phyloP scores from a whole-genome alignment of 257 asterid species.

The Capsicum rhomboideum region DNA sequence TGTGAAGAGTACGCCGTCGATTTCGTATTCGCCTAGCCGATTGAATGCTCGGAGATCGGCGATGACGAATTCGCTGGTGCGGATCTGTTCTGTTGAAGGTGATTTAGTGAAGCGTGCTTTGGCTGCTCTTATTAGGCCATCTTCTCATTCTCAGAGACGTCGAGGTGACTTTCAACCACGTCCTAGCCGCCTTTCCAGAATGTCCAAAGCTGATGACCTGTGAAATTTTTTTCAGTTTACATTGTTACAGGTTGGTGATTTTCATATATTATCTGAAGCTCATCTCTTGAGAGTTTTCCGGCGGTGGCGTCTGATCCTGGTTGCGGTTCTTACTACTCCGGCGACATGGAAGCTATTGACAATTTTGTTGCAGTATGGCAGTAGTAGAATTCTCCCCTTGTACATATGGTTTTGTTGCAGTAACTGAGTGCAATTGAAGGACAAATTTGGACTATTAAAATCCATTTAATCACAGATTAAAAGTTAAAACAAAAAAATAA shows the following conservation, averaged over 20 bases:
- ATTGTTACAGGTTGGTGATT: constrained; percentile 39
- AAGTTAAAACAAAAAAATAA: not conserved
- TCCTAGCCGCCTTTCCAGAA: constrained; percentile 45
- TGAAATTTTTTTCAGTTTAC: not conserved
- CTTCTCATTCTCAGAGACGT: constrained; percentile 11
- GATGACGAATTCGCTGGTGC: constrained; percentile 83
- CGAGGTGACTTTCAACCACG: constrained; percentile 11
- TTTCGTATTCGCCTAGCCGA: constrained; percentile 49
- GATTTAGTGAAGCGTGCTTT: constrained; percentile 14
- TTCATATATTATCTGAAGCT: not conserved
- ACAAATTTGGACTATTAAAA: constrained; percentile 10
- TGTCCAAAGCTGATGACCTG: constrained; percentile 37
- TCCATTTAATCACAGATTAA: not conserved
- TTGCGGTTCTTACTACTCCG: constrained; percentile 13
- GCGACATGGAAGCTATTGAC: constrained; percentile 6
- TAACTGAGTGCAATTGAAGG: constrained; percentile 17
- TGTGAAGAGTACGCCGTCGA: constrained; percentile 19
- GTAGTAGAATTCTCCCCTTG: constrained; percentile 13
- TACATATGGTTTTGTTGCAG: constrained; percentile 17
- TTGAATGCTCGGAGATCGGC: constrained; percentile 83
- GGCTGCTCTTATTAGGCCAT: constrained; percentile 12
- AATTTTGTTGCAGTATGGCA: constrained; percentile 14
- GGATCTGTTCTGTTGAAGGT: constrained; percentile 39
- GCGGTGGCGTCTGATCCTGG: constrained; percentile 11
- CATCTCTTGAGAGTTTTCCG: not conserved